phyloP scores from a whole-genome alignment of 2,329 filamentous ascomycete genomes.

The Botrytis fragariae region DNA sequence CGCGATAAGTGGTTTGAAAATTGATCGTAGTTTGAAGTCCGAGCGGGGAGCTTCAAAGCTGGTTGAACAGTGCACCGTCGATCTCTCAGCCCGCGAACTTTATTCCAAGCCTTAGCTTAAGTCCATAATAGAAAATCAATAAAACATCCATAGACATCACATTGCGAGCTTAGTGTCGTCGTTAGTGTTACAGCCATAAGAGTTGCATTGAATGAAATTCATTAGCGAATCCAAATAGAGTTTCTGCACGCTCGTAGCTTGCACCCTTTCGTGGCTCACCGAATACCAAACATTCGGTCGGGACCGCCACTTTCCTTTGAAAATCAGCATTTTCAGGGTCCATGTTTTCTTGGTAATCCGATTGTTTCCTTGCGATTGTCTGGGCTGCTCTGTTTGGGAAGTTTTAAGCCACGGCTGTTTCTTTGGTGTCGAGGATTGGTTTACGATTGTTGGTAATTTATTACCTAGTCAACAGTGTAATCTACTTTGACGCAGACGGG shows the following conservation, averaged over 20 bases:
- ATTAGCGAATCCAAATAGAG: not conserved
- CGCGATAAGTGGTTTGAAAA: not conserved
- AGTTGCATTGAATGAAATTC: not conserved
- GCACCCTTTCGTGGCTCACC: not conserved
- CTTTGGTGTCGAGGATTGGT: not conserved
- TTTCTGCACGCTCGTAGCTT: constrained; percentile 11
- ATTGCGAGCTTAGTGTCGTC: not conserved
- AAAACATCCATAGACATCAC: not conserved
- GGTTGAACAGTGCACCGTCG: constrained; percentile 5
- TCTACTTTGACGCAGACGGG: not conserved
- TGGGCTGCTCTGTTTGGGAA: not conserved
- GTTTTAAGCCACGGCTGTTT: not conserved
- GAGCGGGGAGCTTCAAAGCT: not conserved
- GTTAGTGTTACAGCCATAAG: not conserved
- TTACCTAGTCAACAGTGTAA: not conserved
- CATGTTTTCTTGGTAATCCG: not conserved
- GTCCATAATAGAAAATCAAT: not conserved
- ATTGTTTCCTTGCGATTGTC: not conserved
- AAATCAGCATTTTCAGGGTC: not conserved
- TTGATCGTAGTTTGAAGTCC: not conserved
- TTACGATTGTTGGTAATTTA: not conserved
- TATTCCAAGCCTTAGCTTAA: not conserved
- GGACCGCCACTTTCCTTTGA: not conserved
- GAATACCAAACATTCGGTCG: not conserved
- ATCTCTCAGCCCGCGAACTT: constrained; percentile 2